Base-by-base conservation (phyloP, 768 basidiomycete species). In the Chalciporus sphaerocephalus region DNA sequence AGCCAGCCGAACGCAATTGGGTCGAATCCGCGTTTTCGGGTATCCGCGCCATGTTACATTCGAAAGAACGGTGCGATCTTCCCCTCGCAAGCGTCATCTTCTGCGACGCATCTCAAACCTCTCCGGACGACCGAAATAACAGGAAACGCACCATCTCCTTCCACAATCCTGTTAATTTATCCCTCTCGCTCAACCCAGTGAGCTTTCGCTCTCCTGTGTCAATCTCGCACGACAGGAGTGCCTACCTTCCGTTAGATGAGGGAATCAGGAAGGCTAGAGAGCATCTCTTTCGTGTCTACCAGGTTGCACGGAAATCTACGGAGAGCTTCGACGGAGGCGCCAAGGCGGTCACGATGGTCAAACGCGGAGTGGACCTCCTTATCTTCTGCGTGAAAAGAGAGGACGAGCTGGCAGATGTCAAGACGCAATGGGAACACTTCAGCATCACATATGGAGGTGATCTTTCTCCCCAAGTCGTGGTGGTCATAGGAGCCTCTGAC, bases 341-440 rank as follows among this genome's bases (percentile, higher is more conserved):
- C 25, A 53, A 37, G 35, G 49, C 38, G 27, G 37, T 2, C n/a
- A 16, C 42, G 10, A 20, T 47, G 24, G 41, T 61, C 34, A 58
- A 48, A 44, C 59, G 60, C 2, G 59, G 40, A 17, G 61, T 54
- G 11, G 56, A 56, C 12, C 61, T 62, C 20, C 59, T 64, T 21
- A 37, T 62, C 41, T 62, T 62, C 37, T 62, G 60, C 7, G 50
- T 46, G 17, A 30, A 40, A 12, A 47, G 44, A 44, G 47, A 51
- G 23, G 49, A 38, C 20, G 38, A 24, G 11, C 1, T 24, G 20
- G 10, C 12, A 11, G 16, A 30, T 18, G 21, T 52, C 49, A 64
- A 43, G 47, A 42, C 20, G 2, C 59, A 58, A 45, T 64, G 61
- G 61, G 56, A 62, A 22, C 44, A 59, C 35, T 62, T 62, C 48